Conservation (phyloP, 306 rosid species). For the Fragaria iinumae region DNA sequence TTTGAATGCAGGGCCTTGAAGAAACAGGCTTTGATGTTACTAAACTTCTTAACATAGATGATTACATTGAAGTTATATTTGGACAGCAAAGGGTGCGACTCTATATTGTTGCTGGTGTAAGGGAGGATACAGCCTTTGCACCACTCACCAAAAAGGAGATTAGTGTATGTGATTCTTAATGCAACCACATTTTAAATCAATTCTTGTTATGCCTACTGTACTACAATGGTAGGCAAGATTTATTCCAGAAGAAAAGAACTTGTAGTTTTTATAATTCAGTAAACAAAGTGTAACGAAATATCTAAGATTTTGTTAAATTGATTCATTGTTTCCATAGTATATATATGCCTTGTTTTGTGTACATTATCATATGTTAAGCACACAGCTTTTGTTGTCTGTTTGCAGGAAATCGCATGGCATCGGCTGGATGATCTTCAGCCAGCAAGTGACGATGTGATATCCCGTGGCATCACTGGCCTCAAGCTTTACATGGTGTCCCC, state of each 20-base stretch:
- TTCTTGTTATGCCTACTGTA: background rate
- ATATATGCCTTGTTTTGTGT: background rate
- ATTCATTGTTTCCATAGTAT: background rate
- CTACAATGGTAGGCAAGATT: background rate
- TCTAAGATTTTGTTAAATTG: background rate
- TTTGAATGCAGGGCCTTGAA: constrained; percentile 75
- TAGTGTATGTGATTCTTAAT: constrained; percentile 64
- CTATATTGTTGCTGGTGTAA: constrained; percentile 87
- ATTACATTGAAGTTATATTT: constrained; percentile 68
- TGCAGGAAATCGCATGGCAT: constrained; percentile 98
- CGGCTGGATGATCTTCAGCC: constrained; percentile 89
- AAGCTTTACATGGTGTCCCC: constrained; percentile 99
- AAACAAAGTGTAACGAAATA: background rate
- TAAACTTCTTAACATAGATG: constrained; percentile 53
- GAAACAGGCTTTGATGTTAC: constrained; percentile 95
- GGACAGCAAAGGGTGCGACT: constrained; percentile 97
- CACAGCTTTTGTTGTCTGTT: constrained; percentile 22
- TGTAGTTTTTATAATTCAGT: background rate
- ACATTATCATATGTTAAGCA: constrained; percentile 25
- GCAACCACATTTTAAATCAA: background rate
- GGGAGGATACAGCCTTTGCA: constrained; percentile 80
- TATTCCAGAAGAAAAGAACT: background rate
- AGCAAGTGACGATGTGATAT: constrained; percentile 76
- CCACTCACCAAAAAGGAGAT: constrained; percentile 82
- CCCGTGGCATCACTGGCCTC: constrained; percentile 92